Evolutionary conservation across 2,329 filamentous ascomycete species (phyloP), one percentile per base, ranked within the genome.

Genomic region (Colletotrichum cereale): DNA sequence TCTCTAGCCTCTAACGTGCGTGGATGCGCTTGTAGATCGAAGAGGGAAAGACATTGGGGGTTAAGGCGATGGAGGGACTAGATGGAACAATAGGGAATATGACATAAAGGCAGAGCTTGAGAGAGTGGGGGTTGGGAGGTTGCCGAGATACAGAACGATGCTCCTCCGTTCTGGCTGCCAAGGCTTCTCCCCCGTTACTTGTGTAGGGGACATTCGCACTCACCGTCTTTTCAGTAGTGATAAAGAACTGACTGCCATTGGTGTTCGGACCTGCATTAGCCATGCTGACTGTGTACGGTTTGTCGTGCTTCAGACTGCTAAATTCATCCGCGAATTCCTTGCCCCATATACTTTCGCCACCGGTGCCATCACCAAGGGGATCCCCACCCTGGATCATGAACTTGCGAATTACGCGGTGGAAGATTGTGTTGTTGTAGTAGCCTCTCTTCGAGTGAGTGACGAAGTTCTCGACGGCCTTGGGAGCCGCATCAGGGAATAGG

Each of bases 341-440:
- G n/a, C 94, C 94, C 95, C 95, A 97, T 77, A 97, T 97, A 75
- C 91, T 94, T 80, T 97, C 94, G 47, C 95, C 95, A 55, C 95
- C 95, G 0, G 95, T 97, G 5, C 95, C 95, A 77, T 97, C 94
- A 12, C 95, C 95, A 1, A 96, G 83, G 0, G 95, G 94, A 79
- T 97, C 95, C 62, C 95, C 95, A 66, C 88, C 85, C 79, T 95
- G 94, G 72, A 99, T 97, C 97, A 99, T 99, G 84, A 99, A 99
- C 79, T 98, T 98, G 73, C 93, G 91, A 76, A 99, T 99, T 8
- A 99, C 93, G 42, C 96, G 92, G 82, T 99, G 96, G 86, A 99
- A 99, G 76, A 98, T 96, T 42, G 96, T 95, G 82, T 94, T 94
- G 84, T 99, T 98, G 85, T 99, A 99, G 81, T 99, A 99, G 1